Percentiles rank a stretch among this genome's conserved stretches.
These are phyloP conservation scores for Chrysopogon serrulatus DNA, from an alignment of 176 grass and related monocot genomes.

Conservation along the genomic window DNA sequence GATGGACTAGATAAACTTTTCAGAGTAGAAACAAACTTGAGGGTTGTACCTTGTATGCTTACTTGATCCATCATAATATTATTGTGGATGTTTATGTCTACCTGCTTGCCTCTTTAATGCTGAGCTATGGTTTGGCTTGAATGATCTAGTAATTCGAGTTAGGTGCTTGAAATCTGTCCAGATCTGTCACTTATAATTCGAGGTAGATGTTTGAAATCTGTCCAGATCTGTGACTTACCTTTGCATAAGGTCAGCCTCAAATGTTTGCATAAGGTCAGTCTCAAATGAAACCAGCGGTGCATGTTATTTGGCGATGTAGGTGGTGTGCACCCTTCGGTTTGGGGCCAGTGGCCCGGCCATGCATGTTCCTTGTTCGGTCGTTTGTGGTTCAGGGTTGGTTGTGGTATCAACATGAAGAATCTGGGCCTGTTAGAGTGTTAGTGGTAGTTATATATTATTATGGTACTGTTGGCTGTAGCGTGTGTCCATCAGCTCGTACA, in stretches of 20 bases:
- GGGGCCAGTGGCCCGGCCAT: conserved; percentile 9
- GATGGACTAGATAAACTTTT: conserved; percentile 11
- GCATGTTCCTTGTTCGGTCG: background rate
- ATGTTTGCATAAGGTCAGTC: no score
- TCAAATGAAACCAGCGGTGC: background rate
- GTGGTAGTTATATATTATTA: background rate
- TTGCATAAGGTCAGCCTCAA: no score
- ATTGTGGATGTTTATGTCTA: conserved; percentile 1
- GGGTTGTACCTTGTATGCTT: background rate
- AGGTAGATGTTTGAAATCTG: background rate
- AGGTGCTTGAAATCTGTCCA: conserved; percentile 1
- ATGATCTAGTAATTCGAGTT: background rate
- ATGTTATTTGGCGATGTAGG: background rate
- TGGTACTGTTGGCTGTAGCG: background rate
- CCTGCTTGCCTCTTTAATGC: background rate
- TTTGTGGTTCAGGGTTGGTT: conserved; percentile 16
- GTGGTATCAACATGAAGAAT: background rate
- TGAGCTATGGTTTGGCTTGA: background rate
- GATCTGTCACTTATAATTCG: background rate
- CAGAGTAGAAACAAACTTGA: conserved; percentile 33
- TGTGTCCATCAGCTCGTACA: conserved; percentile 11
- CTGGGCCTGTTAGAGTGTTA: background rate
- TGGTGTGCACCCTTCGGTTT: background rate
- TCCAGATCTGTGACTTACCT: background rate
- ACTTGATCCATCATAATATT: conserved; percentile 15